Percentiles rank a stretch among this genome's conserved stretches.
These are phyloP conservation scores for Lactarius sanguifluus DNA, from an alignment of 768 basidiomycete genomes.

Conservation along the genomic window DNA sequence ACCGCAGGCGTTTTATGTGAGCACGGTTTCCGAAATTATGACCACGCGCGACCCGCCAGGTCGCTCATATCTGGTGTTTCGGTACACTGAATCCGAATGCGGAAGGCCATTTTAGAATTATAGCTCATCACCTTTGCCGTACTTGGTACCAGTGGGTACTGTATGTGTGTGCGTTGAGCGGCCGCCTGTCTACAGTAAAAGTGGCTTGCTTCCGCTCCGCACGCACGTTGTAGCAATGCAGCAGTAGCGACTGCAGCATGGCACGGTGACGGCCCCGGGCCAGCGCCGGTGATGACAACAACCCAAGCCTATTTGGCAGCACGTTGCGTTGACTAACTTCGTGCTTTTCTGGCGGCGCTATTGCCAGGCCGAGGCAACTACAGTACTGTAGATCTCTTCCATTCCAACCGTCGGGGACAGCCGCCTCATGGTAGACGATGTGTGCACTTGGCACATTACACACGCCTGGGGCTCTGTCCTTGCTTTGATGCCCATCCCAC, in stretches of 20 bases:
- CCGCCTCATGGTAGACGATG: too few species aligned
- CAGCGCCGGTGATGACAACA: too few species aligned
- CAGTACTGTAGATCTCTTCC: not conserved
- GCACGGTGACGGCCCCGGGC: not conserved
- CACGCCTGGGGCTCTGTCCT: not conserved
- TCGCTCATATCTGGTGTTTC: constrained; percentile 3
- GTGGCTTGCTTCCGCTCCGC: not conserved
- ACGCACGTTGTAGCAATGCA: not conserved
- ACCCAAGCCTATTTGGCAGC: not conserved
- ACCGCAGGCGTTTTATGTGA: constrained; percentile 4
- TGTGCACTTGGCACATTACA: too few species aligned
- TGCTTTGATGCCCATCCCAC: not conserved
- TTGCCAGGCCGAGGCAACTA: not conserved
- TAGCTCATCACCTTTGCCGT: not conserved
- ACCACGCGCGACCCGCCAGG: constrained; percentile 1
- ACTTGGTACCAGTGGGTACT: not conserved
- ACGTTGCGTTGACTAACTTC: not conserved
- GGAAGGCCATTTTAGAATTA: not conserved
- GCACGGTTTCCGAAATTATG: not conserved
- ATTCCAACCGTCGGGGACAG: not conserved
- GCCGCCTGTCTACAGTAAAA: not conserved
- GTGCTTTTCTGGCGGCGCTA: not conserved
- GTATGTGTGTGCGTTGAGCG: not conserved
- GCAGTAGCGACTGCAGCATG: not conserved
- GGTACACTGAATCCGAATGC: not conserved